Base-by-base conservation (phyloP, 2,329 filamentous ascomycete genomes). In the Thyridium curvatum region DNA sequence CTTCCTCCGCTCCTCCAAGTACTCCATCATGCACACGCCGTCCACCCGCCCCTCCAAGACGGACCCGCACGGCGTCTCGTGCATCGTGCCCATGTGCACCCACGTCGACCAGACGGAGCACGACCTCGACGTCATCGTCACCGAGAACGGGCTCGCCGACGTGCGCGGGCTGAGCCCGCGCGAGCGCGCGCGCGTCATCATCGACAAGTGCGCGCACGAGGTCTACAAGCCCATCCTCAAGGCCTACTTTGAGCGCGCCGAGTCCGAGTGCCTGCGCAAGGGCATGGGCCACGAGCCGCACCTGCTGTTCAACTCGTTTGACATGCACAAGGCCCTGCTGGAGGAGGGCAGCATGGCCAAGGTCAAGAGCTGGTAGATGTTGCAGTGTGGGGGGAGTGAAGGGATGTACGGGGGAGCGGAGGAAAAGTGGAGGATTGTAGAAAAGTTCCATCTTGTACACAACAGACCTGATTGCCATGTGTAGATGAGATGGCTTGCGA, bases 41-140 rank as follows among this genome's bases (percentile, higher is more conserved):
- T 86, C 79, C 15, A 83, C 84, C 2, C 77, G 88, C 16, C 87
- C 87, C 10, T 79, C 76, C 53, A 94, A 93, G 74, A 83, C 76
- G 12, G 88, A 94, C 59, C 86, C 86, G 2, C 79, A 80, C 41
- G 88, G 88, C 48, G 78, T 94, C 41, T 82, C 73, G 48, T 93
- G 86, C 66, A 94, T 94, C 52, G 86, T 94, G n/a, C 88, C 88
- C 43, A 91, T 94, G 84, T 88, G 83, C 66, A 94, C 87, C 4
- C 89, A 94, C 65, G 72, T 94, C 49, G 88, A 94, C 64, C 88
- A 94, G 73, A 94, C 89, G 0, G 89, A 94, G 68, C 88, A 94
- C 62, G 89, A 94, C 58, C 74, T 94, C 30, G 88, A 94, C 52
- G 81, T 94, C n/a, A 65, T 94, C 34, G 88, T 94, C n/a, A 79